These are phyloP conservation scores for Candida glaebosa DNA, from an alignment of 805 yeast genomes.

Conservation along the genomic window DNA sequence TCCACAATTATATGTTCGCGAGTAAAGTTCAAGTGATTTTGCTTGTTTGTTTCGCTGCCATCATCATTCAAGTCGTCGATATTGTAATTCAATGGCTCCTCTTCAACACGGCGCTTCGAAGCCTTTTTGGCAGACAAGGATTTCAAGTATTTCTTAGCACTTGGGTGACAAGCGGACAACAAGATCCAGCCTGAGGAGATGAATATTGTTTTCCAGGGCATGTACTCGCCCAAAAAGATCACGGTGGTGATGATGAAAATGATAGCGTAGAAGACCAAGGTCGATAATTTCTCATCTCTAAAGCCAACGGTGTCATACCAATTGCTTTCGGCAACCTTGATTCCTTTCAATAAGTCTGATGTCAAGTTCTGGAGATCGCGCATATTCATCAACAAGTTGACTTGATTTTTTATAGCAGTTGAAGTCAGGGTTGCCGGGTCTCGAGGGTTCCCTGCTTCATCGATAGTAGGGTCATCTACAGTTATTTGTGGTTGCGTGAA, in stretches of 20 bases:
- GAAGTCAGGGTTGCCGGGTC: slow-evolving; percentile 3
- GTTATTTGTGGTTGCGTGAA: slow-evolving; percentile 7
- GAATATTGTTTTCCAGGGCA: slow-evolving; percentile 64
- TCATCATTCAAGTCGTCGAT: neutral
- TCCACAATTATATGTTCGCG: slow-evolving; percentile 61
- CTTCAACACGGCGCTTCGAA: slow-evolving; percentile 18
- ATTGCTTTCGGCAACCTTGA: slow-evolving; percentile 52
- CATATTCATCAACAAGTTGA: slow-evolving; percentile 56
- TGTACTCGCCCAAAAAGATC: slow-evolving; percentile 44
- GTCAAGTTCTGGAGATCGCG: slow-evolving; percentile 70
- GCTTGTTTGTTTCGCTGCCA: neutral
- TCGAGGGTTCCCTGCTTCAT: slow-evolving; percentile 14
- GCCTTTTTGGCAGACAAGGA: slow-evolving; percentile 7
- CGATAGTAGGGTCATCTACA: slow-evolving; percentile 9
- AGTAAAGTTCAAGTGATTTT: slow-evolving; percentile 1
- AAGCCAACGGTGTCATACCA: slow-evolving; percentile 66
- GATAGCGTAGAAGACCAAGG: slow-evolving; percentile 48
- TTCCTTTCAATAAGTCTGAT: slow-evolving; percentile 46
- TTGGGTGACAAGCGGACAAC: slow-evolving; percentile 59
- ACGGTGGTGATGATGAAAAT: slow-evolving; percentile 32
- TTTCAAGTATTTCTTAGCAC: slow-evolving; percentile 28
- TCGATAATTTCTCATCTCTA: slow-evolving; percentile 63
- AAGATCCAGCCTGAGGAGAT: slow-evolving; percentile 57
- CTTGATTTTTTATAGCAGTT: slow-evolving; percentile 27
- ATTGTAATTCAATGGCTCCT: slow-evolving; percentile 21